Base-by-base conservation (phyloP, 345 rosid genomes). In the Pistacia atlantica region DNA sequence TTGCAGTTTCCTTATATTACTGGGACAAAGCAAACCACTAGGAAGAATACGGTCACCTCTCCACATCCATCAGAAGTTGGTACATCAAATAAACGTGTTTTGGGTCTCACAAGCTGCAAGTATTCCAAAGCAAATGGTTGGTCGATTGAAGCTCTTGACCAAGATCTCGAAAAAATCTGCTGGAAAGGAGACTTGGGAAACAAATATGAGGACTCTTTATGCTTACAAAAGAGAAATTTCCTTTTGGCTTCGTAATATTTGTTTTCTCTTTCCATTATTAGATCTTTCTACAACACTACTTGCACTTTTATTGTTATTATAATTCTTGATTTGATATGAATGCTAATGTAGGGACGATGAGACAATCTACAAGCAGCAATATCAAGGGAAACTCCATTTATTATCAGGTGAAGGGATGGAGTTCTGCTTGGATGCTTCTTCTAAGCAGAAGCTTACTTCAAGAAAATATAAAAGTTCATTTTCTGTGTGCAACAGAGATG, bases 361-460 rank as follows among this genome's bases (percentile, higher is more conserved):
- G 81, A 75, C 62, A 7, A 86, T 80, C 64, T 80, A 81, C 74
- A 72, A 78, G 80, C 79, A 84, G 73, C 80, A 80, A 67, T 77
- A 78, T 55, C 83, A 81, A 72, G 85, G 83, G 56, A 81, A 83
- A 65, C 86, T 86, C 56, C 90, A 83, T 75, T 83, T 90, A 61
- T 85, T 85, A 67, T 85, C 93, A 59, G 83, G 76, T 80, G 89
- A 82, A 62, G 85, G 84, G 28, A 72, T 84, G 80, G 89, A 87
- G 60, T 82, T 83, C 59, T 96, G 99, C 80, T 81, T 93, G 79
- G 92, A 87, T 55, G 96, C 92, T 80, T 90, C 98, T 73, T 88
- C 91, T 0, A 89, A 83, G 65, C 78, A 71, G 70, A 95, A 82
- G 88, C 90, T 86, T 76, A 87, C 94, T 71, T 88, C 98, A 0